Evolutionary conservation across 2,329 filamentous ascomycete species (phyloP).

Genomic region (Meredithiella fracta): DNA sequence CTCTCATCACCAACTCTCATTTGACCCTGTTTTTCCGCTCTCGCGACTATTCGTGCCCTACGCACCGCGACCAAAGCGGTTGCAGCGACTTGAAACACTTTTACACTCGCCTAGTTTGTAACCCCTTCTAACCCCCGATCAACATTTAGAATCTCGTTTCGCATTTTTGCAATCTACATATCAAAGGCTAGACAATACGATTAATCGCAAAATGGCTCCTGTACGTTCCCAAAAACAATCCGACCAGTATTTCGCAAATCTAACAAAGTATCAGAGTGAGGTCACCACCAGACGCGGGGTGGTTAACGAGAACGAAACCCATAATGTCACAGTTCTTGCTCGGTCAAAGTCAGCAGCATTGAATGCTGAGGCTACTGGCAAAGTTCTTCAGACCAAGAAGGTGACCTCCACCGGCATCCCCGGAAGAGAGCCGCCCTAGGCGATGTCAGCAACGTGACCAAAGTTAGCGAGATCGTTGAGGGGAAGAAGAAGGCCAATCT

Average conservation of each 20-base stretch:
- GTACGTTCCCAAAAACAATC: constrained; percentile 20
- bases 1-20: not conserved
- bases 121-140: not conserved
- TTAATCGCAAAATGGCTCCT: constrained; percentile 22
- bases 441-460: constrained; percentile 90
- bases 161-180: not conserved
- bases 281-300: constrained; percentile 37
- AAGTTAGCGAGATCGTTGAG: constrained; percentile 50
- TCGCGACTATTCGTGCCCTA: not conserved
- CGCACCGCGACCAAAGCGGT: not conserved
- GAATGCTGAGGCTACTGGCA: constrained; percentile 36
- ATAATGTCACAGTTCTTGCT: constrained; percentile 70
- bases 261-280: constrained; percentile 14
- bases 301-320: constrained; percentile 92
- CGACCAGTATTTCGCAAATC: not conserved
- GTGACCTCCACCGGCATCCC: constrained; percentile 33
- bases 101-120: not conserved
- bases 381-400: constrained; percentile 56
- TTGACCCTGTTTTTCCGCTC: not conserved
- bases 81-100: not conserved
- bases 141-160: not conserved
- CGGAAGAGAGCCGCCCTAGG: constrained; percentile 74
- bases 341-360: constrained; percentile 76
- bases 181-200: not conserved
- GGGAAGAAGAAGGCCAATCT: constrained; percentile 68